Evolutionary conservation across 2,329 filamentous ascomycete genomes (phyloP), one percentile per base, ranked within the genome.

Genomic region (Phoma herbarum): DNA sequence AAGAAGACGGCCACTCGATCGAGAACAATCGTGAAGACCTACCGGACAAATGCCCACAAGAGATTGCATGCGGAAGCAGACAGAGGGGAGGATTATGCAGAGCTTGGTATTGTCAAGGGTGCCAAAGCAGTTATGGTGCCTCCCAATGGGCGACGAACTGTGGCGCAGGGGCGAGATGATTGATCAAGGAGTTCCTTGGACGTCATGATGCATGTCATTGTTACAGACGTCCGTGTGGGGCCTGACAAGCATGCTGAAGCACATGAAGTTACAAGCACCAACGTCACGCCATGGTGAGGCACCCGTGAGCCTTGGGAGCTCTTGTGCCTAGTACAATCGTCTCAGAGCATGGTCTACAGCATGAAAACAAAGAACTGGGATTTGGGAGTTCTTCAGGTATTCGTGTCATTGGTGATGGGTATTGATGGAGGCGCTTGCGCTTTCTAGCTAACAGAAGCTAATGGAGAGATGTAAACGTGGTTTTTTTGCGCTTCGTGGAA

Each of bases 281-380:
- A 54, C 45, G 26, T 54, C 50, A 46, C 26, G 50, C 50, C n/a
- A 28, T 50, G 45, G 45, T 54, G 56, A 59, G 56, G 56, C 50
- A 50, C 42, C 56, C 23, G 16, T 41, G 23, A 54, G 56, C 45
- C 56, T 54, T 59, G 50, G 56, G 45, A 16, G 3, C 16, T 43
- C 28, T 22, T 47, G 54, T 47, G 35, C 48, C 48, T 57, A 22
- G 33, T 35, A 16, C 31, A 41, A 41, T 46, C 53, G 8, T 11
- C n/a, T 2, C 14, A 3, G 23, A 18, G 44, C 18, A 37, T 23
- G 16, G 4, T 26, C 20, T 12, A 12, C 29, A 18, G 31, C 23
- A 44, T 22, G 16, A 28, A 12, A 6, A 33, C 5, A 16, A 37
- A 9, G 6, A 35, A 26, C 7, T 16, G 41, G 8, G 2, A 14